Conservation (phyloP, 345 rosid genomes). For the Lumnitzera racemosa region DNA sequence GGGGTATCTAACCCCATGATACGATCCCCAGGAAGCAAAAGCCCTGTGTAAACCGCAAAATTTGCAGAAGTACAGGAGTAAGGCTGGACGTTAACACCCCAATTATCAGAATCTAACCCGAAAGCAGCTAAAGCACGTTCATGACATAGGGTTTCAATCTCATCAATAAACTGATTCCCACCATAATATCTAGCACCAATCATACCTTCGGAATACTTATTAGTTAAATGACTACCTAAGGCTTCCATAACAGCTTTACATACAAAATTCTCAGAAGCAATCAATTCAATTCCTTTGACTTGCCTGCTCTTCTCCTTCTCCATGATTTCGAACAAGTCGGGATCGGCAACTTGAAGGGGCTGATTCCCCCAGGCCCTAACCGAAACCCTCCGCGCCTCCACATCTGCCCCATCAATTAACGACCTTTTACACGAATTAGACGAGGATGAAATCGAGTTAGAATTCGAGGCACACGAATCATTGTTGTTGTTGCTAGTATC, state of each 20-base stretch:
- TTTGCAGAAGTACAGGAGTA: slow-evolving; percentile 79
- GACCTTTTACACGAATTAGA: slow-evolving; percentile 14
- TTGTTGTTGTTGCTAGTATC: background rate
- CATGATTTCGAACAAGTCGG: slow-evolving; percentile 50
- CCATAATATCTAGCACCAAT: slow-evolving; percentile 66
- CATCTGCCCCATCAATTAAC: slow-evolving; percentile 16
- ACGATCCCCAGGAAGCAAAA: slow-evolving; percentile 57
- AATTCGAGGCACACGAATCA: no score
- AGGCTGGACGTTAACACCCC: slow-evolving; percentile 88
- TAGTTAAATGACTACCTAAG: slow-evolving; percentile 66
- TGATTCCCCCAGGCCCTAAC: slow-evolving; percentile 53
- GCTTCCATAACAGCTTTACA: slow-evolving; percentile 77
- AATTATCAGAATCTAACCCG: slow-evolving; percentile 40
- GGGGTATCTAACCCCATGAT: slow-evolving; percentile 77
- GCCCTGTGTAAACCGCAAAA: slow-evolving; percentile 60
- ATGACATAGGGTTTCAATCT: slow-evolving; percentile 59
- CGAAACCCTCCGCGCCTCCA: slow-evolving; percentile 22
- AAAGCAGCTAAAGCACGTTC: slow-evolving; percentile 64
- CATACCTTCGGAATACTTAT: slow-evolving; percentile 74
- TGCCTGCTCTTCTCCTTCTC: slow-evolving; percentile 61
- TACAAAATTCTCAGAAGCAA: slow-evolving; percentile 76
- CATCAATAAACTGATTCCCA: slow-evolving; percentile 69
- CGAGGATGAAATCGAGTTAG: slow-evolving; percentile 8
- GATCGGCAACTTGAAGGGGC: slow-evolving; percentile 43
- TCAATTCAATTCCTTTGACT: slow-evolving; percentile 56